Evolutionary conservation across 1,284 basidiomycete species (phyloP).

Genomic region (Rhodotorula sp.): DNA sequence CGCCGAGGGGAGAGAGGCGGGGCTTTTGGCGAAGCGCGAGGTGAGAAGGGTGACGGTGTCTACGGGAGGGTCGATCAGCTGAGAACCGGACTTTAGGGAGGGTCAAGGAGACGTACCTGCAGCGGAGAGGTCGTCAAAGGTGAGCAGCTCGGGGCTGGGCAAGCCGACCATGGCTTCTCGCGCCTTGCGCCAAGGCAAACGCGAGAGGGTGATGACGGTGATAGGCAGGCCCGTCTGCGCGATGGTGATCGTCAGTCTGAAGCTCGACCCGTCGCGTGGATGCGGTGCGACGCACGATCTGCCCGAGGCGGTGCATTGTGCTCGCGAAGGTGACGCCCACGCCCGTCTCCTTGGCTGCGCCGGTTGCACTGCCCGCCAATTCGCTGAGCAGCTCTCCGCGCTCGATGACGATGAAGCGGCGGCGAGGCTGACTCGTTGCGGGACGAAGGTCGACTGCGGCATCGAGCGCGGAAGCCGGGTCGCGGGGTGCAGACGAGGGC

Average conservation of each 20-base stretch:
- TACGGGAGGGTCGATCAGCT: background rate
- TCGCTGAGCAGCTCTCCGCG: conserved; percentile 34
- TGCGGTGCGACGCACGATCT: conserved; percentile 21
- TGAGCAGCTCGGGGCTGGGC: conserved; percentile 12
- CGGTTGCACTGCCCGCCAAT: conserved; percentile 15
- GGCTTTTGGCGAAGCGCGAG: background rate
- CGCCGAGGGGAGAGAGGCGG: conserved; percentile 19
- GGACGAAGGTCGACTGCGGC: background rate
- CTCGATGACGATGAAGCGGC: conserved; percentile 34
- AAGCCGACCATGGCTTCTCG: conserved; percentile 40
- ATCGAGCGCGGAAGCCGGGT: background rate
- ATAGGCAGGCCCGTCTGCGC: conserved; percentile 25
- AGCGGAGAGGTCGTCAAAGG: background rate
- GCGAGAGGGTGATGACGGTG: conserved; percentile 31
- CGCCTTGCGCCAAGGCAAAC: conserved; percentile 24
- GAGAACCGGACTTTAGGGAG: too few relatives aligned
- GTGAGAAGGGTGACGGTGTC: background rate
- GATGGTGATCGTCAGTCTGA: background rate
- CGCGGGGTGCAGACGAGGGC: background rate
- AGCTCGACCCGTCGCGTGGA: background rate
- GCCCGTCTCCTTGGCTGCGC: conserved; percentile 38
- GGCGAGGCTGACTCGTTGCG: background rate
- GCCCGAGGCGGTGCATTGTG: conserved; percentile 22
- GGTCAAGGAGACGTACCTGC: background rate
- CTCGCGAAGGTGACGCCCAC: conserved; percentile 38